Base-by-base conservation (phyloP, 768 basidiomycete species). In the Boletales sp. region DNA sequence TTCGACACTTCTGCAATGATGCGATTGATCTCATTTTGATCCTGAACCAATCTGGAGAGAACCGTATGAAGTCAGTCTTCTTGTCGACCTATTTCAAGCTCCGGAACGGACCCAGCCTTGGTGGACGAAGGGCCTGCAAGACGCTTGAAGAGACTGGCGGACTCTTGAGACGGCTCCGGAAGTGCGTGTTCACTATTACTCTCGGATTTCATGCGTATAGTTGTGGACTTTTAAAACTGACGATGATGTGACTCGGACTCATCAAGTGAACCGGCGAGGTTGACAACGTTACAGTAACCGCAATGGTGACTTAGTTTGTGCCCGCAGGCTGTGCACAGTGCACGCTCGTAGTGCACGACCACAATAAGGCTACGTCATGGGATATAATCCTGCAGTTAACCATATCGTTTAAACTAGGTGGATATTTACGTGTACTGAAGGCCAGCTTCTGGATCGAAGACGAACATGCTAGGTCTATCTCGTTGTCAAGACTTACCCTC, bases 1-100 rank as follows among this genome's bases (percentile, higher is more conserved):
- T 90, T 93, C 8, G 90, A 93, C 15, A 83, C 92, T 45, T 95
- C 90, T 1, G 90, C 88, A 45, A 95, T 97, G 48, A 93, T 80
- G 15, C 80, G 82, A 58, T 94, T 94, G 40, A 95, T 87, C 62
- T 91, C 91, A 30, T 80, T 76, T 61, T 91, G 88, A 58, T 90
- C 88, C 54, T 80, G 80, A 8, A 86, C 78, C 51, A 90, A 77
- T 46, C 87, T 85, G 54, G 18, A 49, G 18, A 36, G 48, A 8
- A 46, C 52, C 15, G 21, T 7, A 15, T 8, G n/a, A 21, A 1
- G 54, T 69, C 49, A 59, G 55, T 29, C 38, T 32, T 39, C 14
- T 19, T 42, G 9, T 12, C 24, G 24, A 24, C 30, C 13, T 34
- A 21, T 37, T 45, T 47, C 27, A 21, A 14, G 36, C 39, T 21